Base-by-base conservation (phyloP, 169 alveolate species). In the Cryptosporidium sp. region DNA sequence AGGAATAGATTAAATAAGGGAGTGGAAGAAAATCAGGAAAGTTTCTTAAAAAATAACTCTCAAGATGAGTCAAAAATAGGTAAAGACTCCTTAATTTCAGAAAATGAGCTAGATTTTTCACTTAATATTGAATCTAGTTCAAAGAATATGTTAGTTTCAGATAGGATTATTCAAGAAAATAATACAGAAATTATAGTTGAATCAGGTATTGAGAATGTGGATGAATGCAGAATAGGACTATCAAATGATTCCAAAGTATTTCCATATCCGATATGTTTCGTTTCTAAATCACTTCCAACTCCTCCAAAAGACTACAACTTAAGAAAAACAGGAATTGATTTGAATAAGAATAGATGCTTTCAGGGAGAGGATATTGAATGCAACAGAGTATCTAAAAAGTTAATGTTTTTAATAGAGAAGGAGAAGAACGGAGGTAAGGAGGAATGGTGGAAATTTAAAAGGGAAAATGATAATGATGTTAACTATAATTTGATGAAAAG, bases 231-330 rank as follows among this genome's bases (percentile, higher is more conserved):
- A 65, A 12, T 65, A 35, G 53, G 51, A 9, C 10, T 65, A 2
- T 65, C 72, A 29, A 29, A 6, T 31, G 72, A 70, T 29, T 65
- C 89, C 26, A 42, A 26, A 31, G 48, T 62, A 12, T 80, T 62
- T 35, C 89, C 89, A 1, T 80, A 80, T 80, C 89, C 89, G 12
- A 80, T 80, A 14, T 62, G 80, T 26, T 80, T 62, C 26, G 75
- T 80, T 26, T 80, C 89, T 1, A 60, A 65, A 58, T 80, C 89
- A 10, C 75, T 80, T 9, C 89, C 89, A 80, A 80, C 69, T 42
- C 89, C 89, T 29, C 89, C 89, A 37, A 80, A 61, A 3, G 80
- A 80, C 33, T 65, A 80, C 16, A 80, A 23, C 45, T 61, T 80
- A 21, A 60, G 89, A 45, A 80, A 80, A 62, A 62, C 75, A 14